Conservation (phyloP, 2,329 filamentous ascomycete genomes). For the Colletotrichum agaves region DNA sequence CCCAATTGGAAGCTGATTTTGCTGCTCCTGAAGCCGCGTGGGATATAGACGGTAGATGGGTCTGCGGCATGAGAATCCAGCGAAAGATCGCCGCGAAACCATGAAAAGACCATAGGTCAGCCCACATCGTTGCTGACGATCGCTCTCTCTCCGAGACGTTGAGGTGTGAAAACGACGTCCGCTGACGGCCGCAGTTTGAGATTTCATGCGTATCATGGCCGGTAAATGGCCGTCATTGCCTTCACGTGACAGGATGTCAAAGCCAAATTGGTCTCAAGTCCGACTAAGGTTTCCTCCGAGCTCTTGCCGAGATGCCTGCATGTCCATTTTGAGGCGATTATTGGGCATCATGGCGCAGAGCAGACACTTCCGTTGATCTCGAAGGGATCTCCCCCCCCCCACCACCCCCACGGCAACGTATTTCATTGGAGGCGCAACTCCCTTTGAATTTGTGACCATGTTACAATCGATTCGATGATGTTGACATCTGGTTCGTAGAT, state of each 20-base stretch:
- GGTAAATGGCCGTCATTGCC: neutral
- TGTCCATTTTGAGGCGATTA: neutral
- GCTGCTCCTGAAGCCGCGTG: slow-evolving; percentile 21
- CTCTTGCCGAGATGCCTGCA: slow-evolving; percentile 18
- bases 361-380: neutral
- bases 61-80: slow-evolving; percentile 34
- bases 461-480: neutral
- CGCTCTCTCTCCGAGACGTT: neutral
- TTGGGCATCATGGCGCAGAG: slow-evolving; percentile 19
- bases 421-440: neutral
- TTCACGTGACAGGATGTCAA: slow-evolving; percentile 29
- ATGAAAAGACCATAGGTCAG: slow-evolving; percentile 34
- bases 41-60: slow-evolving; percentile 24
- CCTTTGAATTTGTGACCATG: neutral
- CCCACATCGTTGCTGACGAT: slow-evolving; percentile 23
- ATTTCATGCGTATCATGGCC: neutral
- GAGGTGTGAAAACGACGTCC: neutral
- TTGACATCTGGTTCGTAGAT: neutral
- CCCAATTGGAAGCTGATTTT: slow-evolving; percentile 20
- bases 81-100: slow-evolving; percentile 25
- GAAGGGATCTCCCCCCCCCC: neutral
- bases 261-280: slow-evolving; percentile 35
- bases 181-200: neutral
- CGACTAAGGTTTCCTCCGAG: slow-evolving; percentile 15
- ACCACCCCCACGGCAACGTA: neutral